Base-by-base conservation (phyloP, 495 filamentous ascomycete genomes). In the Cercophora samala region DNA sequence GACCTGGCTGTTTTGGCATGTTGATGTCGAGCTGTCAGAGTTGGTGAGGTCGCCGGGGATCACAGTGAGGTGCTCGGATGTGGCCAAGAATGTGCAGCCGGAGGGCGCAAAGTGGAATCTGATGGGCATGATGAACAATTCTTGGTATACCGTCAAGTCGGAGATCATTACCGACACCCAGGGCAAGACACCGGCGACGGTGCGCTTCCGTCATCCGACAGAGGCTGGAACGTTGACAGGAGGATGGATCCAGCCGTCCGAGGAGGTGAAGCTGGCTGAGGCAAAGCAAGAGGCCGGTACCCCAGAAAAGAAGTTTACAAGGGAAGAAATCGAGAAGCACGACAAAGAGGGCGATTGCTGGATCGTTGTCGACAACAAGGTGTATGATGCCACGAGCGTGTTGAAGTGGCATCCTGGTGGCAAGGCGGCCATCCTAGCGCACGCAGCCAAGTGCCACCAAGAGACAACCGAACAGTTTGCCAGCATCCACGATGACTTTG, bases 121-220 rank as follows among this genome's bases (percentile, higher is more conserved):
- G 5, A 4, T 69, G 54, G 60, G 68, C 15, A 69, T 66, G 68
- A 69, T 69, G 68, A 69, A 69, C 5, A 67, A 67, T 19, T 46
- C 68, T 19, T 67, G 64, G 68, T 69, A 67, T 56, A 67, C 55
- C 22, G 55, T 67, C 3, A 69, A 67, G 60, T 15, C 64, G 17
- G 64, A 69, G 18, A 60, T 42, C 3, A 21, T 62, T 0, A 53
- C 17, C 3, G 60, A 24, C 25, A 6, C 17, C 5, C 19, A 37
- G 4, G 54, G 42, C 15, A 17, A n/a, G 6, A 23, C 5, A 4
- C 4, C 29, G 8, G 23, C 55, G 3, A 60, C 60, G 3, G 62
- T 69, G 19, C 1, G 58, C 6, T 69, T 69, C 25, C 24, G 54
- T 52, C 68, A 69, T 53, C 68, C 68, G 5, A 64, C 64, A 15